Base-by-base conservation (phyloP, 441 rosid genomes). In the Populus hybrid region DNA sequence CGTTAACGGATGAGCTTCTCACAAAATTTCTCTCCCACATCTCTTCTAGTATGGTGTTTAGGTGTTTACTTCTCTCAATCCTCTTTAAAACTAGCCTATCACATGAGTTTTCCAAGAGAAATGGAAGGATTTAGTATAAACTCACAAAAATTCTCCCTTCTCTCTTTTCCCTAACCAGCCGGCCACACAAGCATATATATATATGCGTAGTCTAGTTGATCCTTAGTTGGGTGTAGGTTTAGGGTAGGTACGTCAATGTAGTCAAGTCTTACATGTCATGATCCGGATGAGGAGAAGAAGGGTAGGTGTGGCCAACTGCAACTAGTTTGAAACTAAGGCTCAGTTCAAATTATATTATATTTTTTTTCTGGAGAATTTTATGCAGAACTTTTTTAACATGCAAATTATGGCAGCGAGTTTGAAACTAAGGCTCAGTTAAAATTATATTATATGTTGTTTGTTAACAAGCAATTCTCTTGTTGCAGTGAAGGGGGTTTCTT, bases 401-500 rank as follows among this genome's bases (percentile, higher is more conserved):
- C 35, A 33, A 50, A 59, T 67, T 69, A 50, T 24, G 69, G 56
- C 9, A 3, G 2, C 1, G 45, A 38, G 56, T 50, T 50, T 50
- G 56, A 50, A 50, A 50, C 18, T 50, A 50, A 50, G 20, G 56
- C 20, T 16, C 56, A 50, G 0, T 50, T 16, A 50, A 50, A 50
- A 50, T 50, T 50, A 50, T 50, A 50, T 50, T 50, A 14, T 14
- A 50, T 28, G 29, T 14, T 76, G 29, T 68, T 63, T 64, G 4
- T 56, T 77, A 2, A 64, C n/a, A 16, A 69, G 16, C 23, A 31
- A 38, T 78, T 72, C 61, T 20, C 29, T 29, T 31, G 20, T 83
- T 87, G 83, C 87, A 94, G 98, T 82, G 97, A 94, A 69, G 97
- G 95, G 9, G 98, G 98, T 0, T 90, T 93, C 78, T 94, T 94